These are phyloP conservation scores for Lotus japonicus DNA, from an alignment of 306 rosid species.

Conservation along the genomic window DNA sequence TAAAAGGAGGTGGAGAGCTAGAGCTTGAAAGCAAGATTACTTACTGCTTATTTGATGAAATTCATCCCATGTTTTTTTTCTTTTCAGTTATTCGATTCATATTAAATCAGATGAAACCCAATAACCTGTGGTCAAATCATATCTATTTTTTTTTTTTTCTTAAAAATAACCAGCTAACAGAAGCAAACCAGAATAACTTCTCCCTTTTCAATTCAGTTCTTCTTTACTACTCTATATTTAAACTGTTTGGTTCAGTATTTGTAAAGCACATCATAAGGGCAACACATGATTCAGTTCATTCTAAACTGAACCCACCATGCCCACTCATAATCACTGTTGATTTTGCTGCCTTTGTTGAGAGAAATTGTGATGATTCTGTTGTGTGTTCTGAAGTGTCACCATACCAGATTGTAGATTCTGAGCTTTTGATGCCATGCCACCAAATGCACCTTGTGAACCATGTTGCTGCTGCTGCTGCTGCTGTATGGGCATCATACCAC, in stretches of 20 bases:
- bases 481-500: conserved; percentile 68
- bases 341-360: conserved; percentile 88
- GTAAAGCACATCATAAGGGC: neutral
- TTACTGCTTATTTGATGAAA: no score
- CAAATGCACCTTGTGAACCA: conserved; percentile 66
- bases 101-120: no score
- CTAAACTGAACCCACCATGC: conserved; percentile 5
- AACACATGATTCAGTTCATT: neutral
- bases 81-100: no score
- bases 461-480: conserved; percentile 54
- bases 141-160: no score
- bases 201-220: neutral
- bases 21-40: no score
- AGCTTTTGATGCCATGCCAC: conserved; percentile 60
- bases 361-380: conserved; percentile 74
- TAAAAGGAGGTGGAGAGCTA: no score
- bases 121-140: no score
- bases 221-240: neutral
- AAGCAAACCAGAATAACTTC: no score
- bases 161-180: no score
- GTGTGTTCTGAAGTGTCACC: conserved; percentile 63
- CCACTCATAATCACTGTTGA: conserved; percentile 39
- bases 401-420: conserved; percentile 76
- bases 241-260: neutral
- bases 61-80: no score